Evolutionary conservation across 2,329 filamentous ascomycete species (phyloP), one percentile per base, ranked within the genome.

Genomic region (Juglanconis sp.): DNA sequence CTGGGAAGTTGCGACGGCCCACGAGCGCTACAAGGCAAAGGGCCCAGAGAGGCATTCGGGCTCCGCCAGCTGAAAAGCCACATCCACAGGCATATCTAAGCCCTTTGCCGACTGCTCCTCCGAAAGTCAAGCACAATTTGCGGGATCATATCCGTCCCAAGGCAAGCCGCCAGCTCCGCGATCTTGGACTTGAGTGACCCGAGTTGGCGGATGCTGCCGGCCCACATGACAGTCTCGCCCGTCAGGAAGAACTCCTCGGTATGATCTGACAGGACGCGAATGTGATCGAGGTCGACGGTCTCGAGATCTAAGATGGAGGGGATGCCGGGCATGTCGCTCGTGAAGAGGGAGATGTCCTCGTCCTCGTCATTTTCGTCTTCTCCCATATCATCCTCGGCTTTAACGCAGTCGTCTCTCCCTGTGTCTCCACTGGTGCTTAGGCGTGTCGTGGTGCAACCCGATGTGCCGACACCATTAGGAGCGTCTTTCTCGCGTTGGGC

Each of bases 281-380:
- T 81, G 10, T 79, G 72, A 63, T 86, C 86, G 44, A 92, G 76
- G 59, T 88, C 78, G 53, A 87, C 71, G 3, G 76, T 66, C 44
- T 60, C 57, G 59, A 92, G 76, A 46, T 87, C 76, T 0, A 79
- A 73, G 3, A 82, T 68, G 0, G 83, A 78, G 48, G 85, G 78
- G 44, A 91, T 79, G 0, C 90, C 90, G 0, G 90, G 89, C 79
- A 92, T 87, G 51, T 81, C 78, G 52, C 87, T 79, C 1, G 76
- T 70, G 62, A 91, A 85, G 0, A 92, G 75, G 30, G 73, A 76
- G 15, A 57, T 52, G 50, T 64, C 68, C 35, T 68, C 67, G 10
- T 64, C 62, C 15, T 64, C 64, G 17, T 66, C 62, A 10, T 64
- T 64, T 5, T 68, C 63, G n/a, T 65, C 57, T 5, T 66, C 63